Conservation (phyloP, 345 rosid species). For the Pistacia vera region DNA sequence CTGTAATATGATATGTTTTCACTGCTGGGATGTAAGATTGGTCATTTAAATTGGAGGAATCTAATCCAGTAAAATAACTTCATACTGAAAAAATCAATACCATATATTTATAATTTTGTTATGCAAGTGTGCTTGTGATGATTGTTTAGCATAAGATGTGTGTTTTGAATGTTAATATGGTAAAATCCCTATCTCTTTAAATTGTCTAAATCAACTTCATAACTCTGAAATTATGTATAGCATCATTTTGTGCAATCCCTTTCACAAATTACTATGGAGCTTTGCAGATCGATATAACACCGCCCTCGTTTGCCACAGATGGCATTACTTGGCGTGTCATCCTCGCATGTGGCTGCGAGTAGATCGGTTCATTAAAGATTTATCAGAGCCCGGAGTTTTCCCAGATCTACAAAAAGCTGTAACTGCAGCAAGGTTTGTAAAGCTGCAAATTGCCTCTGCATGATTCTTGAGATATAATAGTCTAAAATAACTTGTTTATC, state of each 20-base stretch:
- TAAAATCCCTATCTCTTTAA: not conserved
- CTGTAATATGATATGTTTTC: not conserved
- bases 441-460: constrained; percentile 1
- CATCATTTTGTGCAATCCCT: constrained; percentile 29
- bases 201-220: not conserved
- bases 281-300: constrained; percentile 99
- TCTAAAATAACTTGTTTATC: constrained; percentile 23
- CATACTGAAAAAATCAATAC: not conserved
- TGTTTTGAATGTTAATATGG: not conserved
- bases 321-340: constrained; percentile 91
- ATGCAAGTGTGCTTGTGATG: not conserved
- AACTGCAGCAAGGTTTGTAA: constrained; percentile 86
- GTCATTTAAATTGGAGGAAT: not conserved
- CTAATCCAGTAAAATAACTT: not conserved
- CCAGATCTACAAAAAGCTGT: constrained; percentile 75
- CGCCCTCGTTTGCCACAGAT: constrained; percentile 99
- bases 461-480: constrained; percentile 2
- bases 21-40: not conserved
- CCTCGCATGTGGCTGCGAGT: constrained; percentile 96
- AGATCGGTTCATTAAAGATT: constrained; percentile 65
- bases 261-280: constrained; percentile 59
- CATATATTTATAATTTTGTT: not conserved
- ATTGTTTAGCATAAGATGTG: not conserved
- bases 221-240: not conserved
- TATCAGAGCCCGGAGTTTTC: constrained; percentile 68